Evolutionary conservation across 257 asterid genomes (phyloP), one percentile per base, ranked within the genome.

Genomic region (Solanum acaule): DNA sequence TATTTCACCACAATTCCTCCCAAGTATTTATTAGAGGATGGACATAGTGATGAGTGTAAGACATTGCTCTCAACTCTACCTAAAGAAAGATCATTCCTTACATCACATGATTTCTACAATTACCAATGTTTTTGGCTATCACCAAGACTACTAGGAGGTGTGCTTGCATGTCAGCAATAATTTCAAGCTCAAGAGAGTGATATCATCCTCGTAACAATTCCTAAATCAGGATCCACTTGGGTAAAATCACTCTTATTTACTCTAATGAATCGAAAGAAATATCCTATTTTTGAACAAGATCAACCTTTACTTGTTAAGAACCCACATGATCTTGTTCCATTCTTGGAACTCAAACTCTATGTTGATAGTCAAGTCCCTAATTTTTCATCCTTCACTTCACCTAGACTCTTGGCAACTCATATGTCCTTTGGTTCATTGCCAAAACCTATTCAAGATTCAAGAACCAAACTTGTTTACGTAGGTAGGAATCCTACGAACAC

Each of bases 141-240:
- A 1, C 56, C 18, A 46, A 46, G 56, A 46, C 56, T 46, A 46
- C 56, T 46, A 46, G 56, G 18, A 46, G 18, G 56, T 46, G 56
- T 46, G 20, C 56, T 46, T 49, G 20, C 92, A 11, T 92, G 88
- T 81, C 94, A 90, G 16, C 85, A 89, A 13, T 89, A 90, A 83
- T 94, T 94, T 85, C 86, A 76, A 6, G 87, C 86, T 27, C 90
- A 86, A 87, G 25, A 49, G 2, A 52, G 84, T 34, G 95, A 94
- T 77, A 23, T 93, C 49, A 71, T 94, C 10, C 93, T 94, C 16
- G 93, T 89, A 16, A 89, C 95, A 73, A 59, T 89, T 29, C 95
- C 97, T 12, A 94, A 94, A 87, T 94, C 94, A 15, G 93, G 93
- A 29, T 5, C 20, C 0, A 10, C 3, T 23, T 10, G 46, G 22